Base-by-base conservation (phyloP, 768 basidiomycete genomes). In the Tylopilus sp. region DNA sequence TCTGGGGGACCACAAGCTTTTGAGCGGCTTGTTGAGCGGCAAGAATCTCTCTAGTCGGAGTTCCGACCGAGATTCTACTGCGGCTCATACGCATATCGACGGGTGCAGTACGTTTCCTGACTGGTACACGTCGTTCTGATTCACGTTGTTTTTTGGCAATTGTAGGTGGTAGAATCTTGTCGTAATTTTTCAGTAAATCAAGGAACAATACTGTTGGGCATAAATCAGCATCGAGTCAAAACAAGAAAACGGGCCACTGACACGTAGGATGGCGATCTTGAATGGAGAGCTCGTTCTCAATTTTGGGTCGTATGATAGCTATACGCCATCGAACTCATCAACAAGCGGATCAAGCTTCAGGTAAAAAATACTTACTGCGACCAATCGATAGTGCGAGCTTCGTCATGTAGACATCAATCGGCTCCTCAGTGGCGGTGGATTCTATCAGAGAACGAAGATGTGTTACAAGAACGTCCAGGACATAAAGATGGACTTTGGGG, bases 331-430 rank as follows among this genome's bases (percentile, higher is more conserved):
- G 51, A 12, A 38, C 18, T 57, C 3, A 50, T 40, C 17, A 9
- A 18, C 11, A n/a, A 17, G 3, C 21, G 25, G 28, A 35, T 44
- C 22, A 25, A 11, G 28, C n/a, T n/a, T n/a, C 33, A 42, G 30
- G 26, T 50, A 26, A 6, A 38, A 3, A 51, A 55, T 1, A 71
- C 89, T 72, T 64, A 95, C 93, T 78, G 65, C 95, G 75, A 47
- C 94, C 91, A 57, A 98, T 66, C 12, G 92, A 91, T 51, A 95
- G 75, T 0, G 91, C 89, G 31, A 98, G 74, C 70, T 98, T 98
- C 15, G 86, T 81, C 55, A 90, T 77, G 65, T 86, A 98, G 17
- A 93, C 75, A 48, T 94, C 88, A 63, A 85, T 78, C 1, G 77
- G 55, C 63, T 95, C 93, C 15, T 89, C 85, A 9, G 73, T 75